These are phyloP conservation scores for Ophiocordyceps camponoti-saundersi DNA, from an alignment of 2,329 filamentous ascomycete species.

Conservation along the genomic window DNA sequence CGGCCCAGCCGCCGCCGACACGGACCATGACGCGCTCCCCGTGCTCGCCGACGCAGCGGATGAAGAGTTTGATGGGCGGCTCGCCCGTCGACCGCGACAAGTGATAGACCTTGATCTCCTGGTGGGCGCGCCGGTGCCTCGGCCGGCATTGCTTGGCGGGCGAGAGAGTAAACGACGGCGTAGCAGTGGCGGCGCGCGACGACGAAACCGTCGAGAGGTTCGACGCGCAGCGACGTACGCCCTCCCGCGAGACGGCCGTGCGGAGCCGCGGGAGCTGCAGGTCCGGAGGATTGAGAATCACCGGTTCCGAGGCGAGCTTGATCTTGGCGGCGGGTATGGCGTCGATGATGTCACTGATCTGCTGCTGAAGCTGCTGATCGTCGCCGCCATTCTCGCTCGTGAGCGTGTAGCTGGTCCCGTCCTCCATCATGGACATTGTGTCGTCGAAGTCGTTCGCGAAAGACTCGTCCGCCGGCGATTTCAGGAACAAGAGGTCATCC, in stretches of 20 bases:
- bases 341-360: conserved; percentile 63
- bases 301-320: conserved; percentile 43
- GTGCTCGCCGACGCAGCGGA: conserved; percentile 76
- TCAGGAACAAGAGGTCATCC: conserved; percentile 10
- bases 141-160: conserved; percentile 38
- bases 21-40: conserved; percentile 95
- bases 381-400: conserved; percentile 19
- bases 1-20: conserved; percentile 95
- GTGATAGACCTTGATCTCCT: conserved; percentile 84
- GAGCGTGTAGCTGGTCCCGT: conserved; percentile 3
- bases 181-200: conserved; percentile 41
- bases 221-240: conserved; percentile 29
- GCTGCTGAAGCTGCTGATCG: conserved; percentile 58
- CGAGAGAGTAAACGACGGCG: conserved; percentile 52
- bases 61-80: conserved; percentile 84
- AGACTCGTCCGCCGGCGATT: conserved; percentile 24
- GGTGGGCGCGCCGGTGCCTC: conserved; percentile 32
- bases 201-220: conserved; percentile 31
- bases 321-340: conserved; percentile 69
- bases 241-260: conserved; percentile 4
- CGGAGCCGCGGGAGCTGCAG: conserved; percentile 31
- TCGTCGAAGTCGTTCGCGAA: conserved; percentile 30
- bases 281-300: conserved; percentile 42
- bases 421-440: conserved; percentile 11
- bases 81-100: conserved; percentile 70